These are phyloP conservation scores for Coniosporium tulheliwenetii DNA, from an alignment of 2,329 filamentous ascomycete genomes.

Conservation along the genomic window DNA sequence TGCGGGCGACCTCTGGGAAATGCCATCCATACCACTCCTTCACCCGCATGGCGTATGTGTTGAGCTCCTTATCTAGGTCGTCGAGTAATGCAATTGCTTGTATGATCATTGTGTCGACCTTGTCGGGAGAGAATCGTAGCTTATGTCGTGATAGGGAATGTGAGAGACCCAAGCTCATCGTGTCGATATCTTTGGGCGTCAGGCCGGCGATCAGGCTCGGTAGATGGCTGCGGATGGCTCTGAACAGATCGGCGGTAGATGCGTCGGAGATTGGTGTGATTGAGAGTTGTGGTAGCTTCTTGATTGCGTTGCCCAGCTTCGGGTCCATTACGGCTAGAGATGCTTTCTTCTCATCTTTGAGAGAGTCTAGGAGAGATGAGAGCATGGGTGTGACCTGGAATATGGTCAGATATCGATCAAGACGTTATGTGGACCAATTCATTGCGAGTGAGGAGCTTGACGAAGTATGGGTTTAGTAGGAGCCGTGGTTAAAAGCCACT, in stretches of 20 bases:
- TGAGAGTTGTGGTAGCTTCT: conserved; percentile 76
- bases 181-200: conserved; percentile 69
- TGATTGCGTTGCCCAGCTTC: conserved; percentile 80
- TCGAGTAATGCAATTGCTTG: conserved; percentile 90
- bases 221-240: conserved; percentile 83
- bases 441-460: neutral
- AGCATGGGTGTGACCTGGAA: conserved; percentile 64
- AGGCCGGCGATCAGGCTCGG: conserved; percentile 83
- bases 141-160: conserved; percentile 96
- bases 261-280: conserved; percentile 74
- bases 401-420: neutral
- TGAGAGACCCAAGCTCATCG: conserved; percentile 90
- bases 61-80: conserved; percentile 95
- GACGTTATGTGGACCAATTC: neutral
- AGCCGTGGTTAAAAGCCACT: too few relatives aligned
- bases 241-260: conserved; percentile 74
- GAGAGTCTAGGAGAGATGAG: conserved; percentile 62
- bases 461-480: neutral
- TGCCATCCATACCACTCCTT: conserved; percentile 99
- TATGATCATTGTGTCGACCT: conserved; percentile 99
- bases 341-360: conserved; percentile 96
- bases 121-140: conserved; percentile 96
- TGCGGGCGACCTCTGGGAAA: conserved; percentile 95
- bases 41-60: conserved; percentile 96
- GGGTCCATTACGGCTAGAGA: conserved; percentile 88